Evolutionary conservation across 306 rosid species (phyloP).

Genomic region (Dryas alaskensis): DNA sequence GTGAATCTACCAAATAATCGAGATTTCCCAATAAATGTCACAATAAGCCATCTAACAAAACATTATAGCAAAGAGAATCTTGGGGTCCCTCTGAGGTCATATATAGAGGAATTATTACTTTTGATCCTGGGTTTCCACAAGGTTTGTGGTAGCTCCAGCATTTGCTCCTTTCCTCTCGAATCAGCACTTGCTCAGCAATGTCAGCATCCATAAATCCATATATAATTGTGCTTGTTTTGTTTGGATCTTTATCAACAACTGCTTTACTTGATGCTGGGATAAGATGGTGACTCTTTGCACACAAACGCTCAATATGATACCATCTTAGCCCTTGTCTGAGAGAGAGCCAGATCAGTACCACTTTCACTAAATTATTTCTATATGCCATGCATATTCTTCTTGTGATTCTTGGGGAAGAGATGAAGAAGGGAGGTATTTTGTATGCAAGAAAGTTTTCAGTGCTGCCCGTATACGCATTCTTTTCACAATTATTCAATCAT

Average conservation of each 20-base stretch:
- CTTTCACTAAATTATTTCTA: background rate
- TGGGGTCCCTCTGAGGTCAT: background rate
- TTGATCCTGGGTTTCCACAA: background rate
- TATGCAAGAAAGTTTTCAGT: background rate
- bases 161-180: constrained; percentile 5
- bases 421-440: background rate
- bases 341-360: background rate
- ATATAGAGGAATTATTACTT: background rate
- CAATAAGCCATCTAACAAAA: no score
- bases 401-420: background rate
- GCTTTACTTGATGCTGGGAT: constrained; percentile 30
- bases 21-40: background rate
- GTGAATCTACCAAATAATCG: background rate
- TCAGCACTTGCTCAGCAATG: constrained; percentile 22
- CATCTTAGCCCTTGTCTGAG: background rate
- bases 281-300: constrained; percentile 35
- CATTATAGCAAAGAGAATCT: no score
- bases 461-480: no score
- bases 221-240: constrained; percentile 31
- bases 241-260: constrained; percentile 34
- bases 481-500: no score
- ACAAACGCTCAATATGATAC: background rate
- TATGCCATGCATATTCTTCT: background rate
- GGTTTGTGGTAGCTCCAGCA: constrained; percentile 7
- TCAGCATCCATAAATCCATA: constrained; percentile 17